phyloP scores from a whole-genome alignment of 2,329 filamentous ascomycete species.

The Aspergillus caelatus region DNA sequence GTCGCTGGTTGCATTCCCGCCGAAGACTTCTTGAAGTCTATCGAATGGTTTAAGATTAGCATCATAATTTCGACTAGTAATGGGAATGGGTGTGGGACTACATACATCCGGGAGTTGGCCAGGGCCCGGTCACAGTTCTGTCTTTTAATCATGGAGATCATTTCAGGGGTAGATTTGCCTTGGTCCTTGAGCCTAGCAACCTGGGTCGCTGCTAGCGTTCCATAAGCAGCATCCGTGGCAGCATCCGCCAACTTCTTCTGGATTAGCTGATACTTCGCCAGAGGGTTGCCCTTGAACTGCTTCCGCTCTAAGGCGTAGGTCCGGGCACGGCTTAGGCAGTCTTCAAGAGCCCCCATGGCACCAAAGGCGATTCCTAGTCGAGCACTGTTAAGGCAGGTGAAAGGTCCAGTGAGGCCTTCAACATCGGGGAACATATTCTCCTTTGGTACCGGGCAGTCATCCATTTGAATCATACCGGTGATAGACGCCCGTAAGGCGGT shows the following conservation, averaged over 20 bases:
- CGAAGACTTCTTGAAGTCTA: conserved; percentile 90
- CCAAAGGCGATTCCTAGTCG: conserved; percentile 93
- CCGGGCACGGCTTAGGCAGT: conserved; percentile 79
- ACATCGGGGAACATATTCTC: conserved; percentile 93
- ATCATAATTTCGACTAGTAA: neutral
- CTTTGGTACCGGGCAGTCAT: conserved; percentile 82
- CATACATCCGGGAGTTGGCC: conserved; percentile 69
- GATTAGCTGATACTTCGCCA: conserved; percentile 94
- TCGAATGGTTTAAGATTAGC: neutral
- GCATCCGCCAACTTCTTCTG: conserved; percentile 98
- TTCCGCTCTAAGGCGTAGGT: conserved; percentile 89
- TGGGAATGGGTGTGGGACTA: conserved; percentile 16
- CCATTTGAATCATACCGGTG: conserved; percentile 97
- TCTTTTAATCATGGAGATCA: conserved; percentile 96
- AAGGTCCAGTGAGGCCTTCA: conserved; percentile 84
- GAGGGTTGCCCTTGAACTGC: conserved; percentile 94
- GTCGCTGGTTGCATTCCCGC: conserved; percentile 96
- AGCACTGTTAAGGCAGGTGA: conserved; percentile 91
- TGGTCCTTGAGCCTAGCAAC: conserved; percentile 92
- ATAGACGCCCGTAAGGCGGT: conserved; percentile 89
- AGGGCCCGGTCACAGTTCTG: conserved; percentile 95
- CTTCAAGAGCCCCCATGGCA: conserved; percentile 90
- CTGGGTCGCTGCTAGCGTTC: conserved; percentile 85
- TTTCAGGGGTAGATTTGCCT: conserved; percentile 85
- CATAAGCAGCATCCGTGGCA: conserved; percentile 85